Evolutionary conservation across 352 stramenopile genomes (phyloP).

Genomic region (Phytophthora boehmeriae): DNA sequence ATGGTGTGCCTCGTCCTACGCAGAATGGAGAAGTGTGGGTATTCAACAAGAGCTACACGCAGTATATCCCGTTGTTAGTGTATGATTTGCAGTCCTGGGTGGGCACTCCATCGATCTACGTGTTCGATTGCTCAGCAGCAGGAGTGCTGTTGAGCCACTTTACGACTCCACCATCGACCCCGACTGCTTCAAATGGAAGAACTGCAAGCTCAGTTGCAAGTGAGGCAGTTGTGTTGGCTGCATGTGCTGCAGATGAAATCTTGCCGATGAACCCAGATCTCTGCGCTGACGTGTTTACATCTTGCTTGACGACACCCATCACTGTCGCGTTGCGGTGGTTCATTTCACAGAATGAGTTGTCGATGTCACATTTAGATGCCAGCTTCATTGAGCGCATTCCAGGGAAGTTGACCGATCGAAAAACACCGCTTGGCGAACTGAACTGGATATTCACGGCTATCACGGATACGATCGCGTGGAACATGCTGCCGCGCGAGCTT

Average conservation of each 20-base stretch:
- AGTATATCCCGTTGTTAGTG: conserved; percentile 99
- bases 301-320: conserved; percentile 99
- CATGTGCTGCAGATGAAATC: conserved; percentile 93
- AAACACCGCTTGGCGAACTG: conserved; percentile 96
- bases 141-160: conserved; percentile 97
- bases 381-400: conserved; percentile 89
- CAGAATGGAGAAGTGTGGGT: conserved; percentile 99
- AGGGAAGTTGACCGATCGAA: conserved; percentile 94
- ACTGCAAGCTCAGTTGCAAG: conserved; percentile 38
- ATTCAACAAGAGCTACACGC: conserved; percentile 99
- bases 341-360: conserved; percentile 92
- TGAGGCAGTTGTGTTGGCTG: conserved; percentile 97
- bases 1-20: conserved; percentile 98
- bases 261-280: conserved; percentile 97
- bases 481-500: conserved; percentile 94
- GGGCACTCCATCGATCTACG: conserved; percentile 94
- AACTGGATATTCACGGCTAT: conserved; percentile 99
- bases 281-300: conserved; percentile 99
- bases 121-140: conserved; percentile 98
- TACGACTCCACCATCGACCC: conserved; percentile 34
- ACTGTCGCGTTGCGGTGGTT: conserved; percentile 99
- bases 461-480: conserved; percentile 99
- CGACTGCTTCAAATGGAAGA: conserved; percentile 22
- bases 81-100: conserved; percentile 96
- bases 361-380: conserved; percentile 86